Base-by-base conservation (phyloP, 345 rosid genomes). In the Leavenworthia alabamica region DNA sequence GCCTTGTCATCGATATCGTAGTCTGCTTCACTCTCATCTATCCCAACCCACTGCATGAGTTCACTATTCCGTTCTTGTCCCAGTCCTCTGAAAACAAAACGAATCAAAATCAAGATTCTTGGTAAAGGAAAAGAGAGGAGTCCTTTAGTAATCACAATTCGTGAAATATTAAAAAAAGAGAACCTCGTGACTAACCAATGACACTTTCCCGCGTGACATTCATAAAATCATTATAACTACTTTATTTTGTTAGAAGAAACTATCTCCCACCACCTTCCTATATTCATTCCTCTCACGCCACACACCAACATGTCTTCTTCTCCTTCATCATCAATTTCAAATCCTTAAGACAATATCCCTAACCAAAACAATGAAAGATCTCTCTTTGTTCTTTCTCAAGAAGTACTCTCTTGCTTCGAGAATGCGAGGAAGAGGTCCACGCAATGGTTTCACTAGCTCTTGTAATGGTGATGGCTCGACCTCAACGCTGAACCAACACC, bases 381-480 rank as follows among this genome's bases (percentile, higher is more conserved):
- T 86, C 41, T 86, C 91, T 10, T 81, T 84, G 29, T 73, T 82
- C 54, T 77, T 82, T 73, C 78, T 86, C 61, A 86, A 89, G 59
- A 89, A 86, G 56, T 49, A 62, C 73, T 69, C 62, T 43, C 27
- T 83, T 1, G 85, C 81, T 10, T 66, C 88, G 45, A 82, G 77
- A 79, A 83, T 86, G 93, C 81, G 78, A 64, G 82, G 83, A 77
- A 78, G 86, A 50, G 75, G 69, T 56, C 52, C 57, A 45, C 68
- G 59, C 7, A 12, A 50, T 11, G 65, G 60, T 11, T 74, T 90
- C 12, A 51, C 70, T 36, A 83, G 73, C 19, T 78, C 82, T 20
- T 87, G 93, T 75, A 75, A 70, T 19, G 83, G 76, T 0, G 80
- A 83, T 41, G 80, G 72, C 60, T 90, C 97, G 2, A 90, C 95